Conservation (phyloP, 441 rosid genomes). For the Corymbia citriodora region DNA sequence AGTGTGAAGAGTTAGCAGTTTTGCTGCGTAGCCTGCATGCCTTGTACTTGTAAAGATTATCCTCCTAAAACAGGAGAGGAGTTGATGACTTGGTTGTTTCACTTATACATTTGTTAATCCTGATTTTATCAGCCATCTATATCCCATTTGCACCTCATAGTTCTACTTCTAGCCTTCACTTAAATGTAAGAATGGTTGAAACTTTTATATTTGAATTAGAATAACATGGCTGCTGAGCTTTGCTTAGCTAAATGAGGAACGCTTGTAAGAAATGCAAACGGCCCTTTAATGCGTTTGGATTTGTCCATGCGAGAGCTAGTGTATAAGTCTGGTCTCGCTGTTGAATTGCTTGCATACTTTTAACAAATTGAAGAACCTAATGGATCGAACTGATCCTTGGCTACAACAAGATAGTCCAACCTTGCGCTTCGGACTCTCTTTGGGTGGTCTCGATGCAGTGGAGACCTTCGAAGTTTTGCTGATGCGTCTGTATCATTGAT, state of each 20-base stretch:
- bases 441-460: not conserved
- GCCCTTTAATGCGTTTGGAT: not conserved
- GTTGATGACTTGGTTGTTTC: not conserved
- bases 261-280: not conserved
- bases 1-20: slow-evolving; percentile 35
- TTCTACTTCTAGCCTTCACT: not conserved
- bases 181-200: not conserved
- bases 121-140: not conserved
- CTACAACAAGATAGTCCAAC: not conserved
- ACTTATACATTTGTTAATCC: not conserved
- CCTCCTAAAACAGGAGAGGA: not conserved
- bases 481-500: not conserved
- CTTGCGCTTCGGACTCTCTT: not conserved
- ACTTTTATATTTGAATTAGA: not conserved
- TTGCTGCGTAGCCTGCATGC: not conserved
- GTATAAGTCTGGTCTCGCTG: not conserved
- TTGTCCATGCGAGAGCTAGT: not conserved
- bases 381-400: not conserved
- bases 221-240: not conserved
- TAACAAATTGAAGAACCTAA: not conserved
- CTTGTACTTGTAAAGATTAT: not conserved
- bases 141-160: not conserved
- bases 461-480: not conserved
- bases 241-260: not conserved
- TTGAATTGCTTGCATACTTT: not conserved